Percentiles rank a stretch among this genome's conserved stretches.
phyloP scores from a whole-genome alignment of 2,329 filamentous ascomycete species.

The Cyclaneusma minus region DNA sequence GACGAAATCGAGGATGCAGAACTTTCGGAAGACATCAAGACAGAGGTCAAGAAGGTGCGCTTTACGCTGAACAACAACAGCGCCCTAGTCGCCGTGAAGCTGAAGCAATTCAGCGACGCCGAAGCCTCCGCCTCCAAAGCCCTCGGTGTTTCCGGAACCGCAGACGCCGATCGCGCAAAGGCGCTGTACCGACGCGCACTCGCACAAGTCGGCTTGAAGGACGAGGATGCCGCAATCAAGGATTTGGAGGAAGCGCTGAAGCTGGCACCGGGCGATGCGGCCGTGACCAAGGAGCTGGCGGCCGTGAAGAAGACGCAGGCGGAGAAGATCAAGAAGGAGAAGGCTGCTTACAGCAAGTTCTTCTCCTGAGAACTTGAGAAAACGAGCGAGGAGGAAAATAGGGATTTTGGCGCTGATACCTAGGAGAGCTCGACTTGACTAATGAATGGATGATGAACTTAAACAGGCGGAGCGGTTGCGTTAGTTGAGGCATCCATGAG shows the following conservation, averaged over 20 bases:
- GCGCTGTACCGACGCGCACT: constrained; percentile 70
- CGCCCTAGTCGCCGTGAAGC: constrained; percentile 73
- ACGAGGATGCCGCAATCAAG: constrained; percentile 66
- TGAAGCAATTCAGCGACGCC: constrained; percentile 54
- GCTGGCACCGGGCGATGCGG: constrained; percentile 60
- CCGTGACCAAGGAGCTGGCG: constrained; percentile 58
- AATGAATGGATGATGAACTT: too few relatives aligned
- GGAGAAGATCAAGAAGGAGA: constrained; percentile 71
- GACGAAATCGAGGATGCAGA: constrained; percentile 70
- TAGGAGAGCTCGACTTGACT: too few relatives aligned
- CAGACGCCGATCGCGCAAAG: constrained; percentile 74
- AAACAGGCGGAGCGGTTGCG: too few relatives aligned
- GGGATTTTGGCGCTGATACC: too few relatives aligned
- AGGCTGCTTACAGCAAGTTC: constrained; percentile 84
- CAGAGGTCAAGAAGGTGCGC: constrained; percentile 56
- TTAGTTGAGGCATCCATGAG: too few relatives aligned
- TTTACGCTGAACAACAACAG: constrained; percentile 82
- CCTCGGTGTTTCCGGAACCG: constrained; percentile 47
- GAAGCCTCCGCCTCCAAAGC: constrained; percentile 57
- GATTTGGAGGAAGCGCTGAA: constrained; percentile 63
- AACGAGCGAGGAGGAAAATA: too few relatives aligned
- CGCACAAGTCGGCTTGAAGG: constrained; percentile 62
- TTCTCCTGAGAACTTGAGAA: too few relatives aligned
- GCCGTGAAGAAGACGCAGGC: constrained; percentile 63
- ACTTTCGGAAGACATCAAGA: constrained; percentile 47